Conservation (phyloP, 148 eudicot genomes). For the Arbutus unedo region DNA sequence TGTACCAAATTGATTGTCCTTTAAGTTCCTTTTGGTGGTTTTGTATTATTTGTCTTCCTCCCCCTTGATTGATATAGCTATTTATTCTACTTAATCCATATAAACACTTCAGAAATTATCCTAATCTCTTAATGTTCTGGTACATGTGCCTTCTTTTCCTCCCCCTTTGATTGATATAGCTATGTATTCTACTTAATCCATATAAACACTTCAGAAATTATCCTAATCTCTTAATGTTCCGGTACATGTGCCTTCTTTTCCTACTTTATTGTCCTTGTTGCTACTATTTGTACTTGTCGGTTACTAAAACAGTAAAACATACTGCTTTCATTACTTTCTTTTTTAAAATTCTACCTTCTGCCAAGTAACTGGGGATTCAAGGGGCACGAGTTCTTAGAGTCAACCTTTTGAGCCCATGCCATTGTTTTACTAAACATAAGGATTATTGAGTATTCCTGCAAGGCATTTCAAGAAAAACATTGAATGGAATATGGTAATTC, state of each 20-base stretch:
- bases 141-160: not conserved
- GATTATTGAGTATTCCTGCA: not conserved
- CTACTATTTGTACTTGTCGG: not conserved
- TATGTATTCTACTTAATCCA: not conserved
- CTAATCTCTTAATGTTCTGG: not conserved
- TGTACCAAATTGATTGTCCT: not conserved
- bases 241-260: not conserved
- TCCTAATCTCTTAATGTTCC: not conserved
- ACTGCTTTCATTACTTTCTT: not conserved
- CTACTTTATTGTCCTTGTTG: not conserved
- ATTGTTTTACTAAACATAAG: not conserved
- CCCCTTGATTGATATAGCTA: not conserved
- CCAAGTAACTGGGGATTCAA: not conserved
- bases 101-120: not conserved
- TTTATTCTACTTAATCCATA: not conserved
- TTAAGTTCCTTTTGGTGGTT: not conserved
- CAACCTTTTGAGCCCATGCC: not conserved
- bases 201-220: not conserved
- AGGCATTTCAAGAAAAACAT: not conserved
- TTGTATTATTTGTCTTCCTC: not conserved
- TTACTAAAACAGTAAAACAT: not conserved
- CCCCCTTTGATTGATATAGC: not conserved
- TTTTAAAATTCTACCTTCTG: not conserved
- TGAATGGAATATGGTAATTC: not conserved
- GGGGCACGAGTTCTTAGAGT: not conserved